Conservation (phyloP, 257 asterid species). For the Capsicum rhomboideum region DNA sequence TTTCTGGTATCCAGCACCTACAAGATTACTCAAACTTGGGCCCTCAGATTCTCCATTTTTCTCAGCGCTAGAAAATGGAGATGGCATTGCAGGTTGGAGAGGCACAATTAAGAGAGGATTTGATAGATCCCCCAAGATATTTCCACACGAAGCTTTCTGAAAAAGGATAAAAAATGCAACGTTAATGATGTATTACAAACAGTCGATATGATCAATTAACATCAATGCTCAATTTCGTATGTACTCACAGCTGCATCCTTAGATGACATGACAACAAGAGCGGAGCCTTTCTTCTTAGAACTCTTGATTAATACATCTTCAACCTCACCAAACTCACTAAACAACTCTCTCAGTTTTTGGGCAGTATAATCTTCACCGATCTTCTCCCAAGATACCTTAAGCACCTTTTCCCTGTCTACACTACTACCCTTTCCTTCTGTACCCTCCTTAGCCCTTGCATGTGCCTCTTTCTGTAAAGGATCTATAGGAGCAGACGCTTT, state of each 20-base stretch:
- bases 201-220: background rate
- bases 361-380: slow-evolving; percentile 61
- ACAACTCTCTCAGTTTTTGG: slow-evolving; percentile 49
- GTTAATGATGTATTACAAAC: slow-evolving; percentile 1
- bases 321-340: slow-evolving; percentile 60
- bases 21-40: slow-evolving; percentile 40
- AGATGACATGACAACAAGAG: slow-evolving; percentile 78
- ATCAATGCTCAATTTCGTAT: background rate
- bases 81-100: slow-evolving; percentile 39
- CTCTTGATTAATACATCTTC: slow-evolving; percentile 81
- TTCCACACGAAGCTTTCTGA: slow-evolving; percentile 52
- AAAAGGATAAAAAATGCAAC: background rate
- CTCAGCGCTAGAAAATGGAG: slow-evolving; percentile 25
- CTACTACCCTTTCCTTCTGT: slow-evolving; percentile 23
- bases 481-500: slow-evolving; percentile 21
- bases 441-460: slow-evolving; percentile 10
- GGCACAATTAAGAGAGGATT: slow-evolving; percentile 80
- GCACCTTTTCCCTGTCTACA: slow-evolving; percentile 61
- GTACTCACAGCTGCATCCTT: slow-evolving; percentile 63
- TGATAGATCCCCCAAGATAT: slow-evolving; percentile 61
- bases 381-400: slow-evolving; percentile 91
- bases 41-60: slow-evolving; percentile 29
- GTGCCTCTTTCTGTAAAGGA: slow-evolving; percentile 24
- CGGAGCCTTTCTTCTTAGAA: slow-evolving; percentile 75
- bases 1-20: slow-evolving; percentile 62